Evolutionary conservation across 108 stramenopile genomes (phyloP).

Genomic region (Discostella pseudostelligera): DNA sequence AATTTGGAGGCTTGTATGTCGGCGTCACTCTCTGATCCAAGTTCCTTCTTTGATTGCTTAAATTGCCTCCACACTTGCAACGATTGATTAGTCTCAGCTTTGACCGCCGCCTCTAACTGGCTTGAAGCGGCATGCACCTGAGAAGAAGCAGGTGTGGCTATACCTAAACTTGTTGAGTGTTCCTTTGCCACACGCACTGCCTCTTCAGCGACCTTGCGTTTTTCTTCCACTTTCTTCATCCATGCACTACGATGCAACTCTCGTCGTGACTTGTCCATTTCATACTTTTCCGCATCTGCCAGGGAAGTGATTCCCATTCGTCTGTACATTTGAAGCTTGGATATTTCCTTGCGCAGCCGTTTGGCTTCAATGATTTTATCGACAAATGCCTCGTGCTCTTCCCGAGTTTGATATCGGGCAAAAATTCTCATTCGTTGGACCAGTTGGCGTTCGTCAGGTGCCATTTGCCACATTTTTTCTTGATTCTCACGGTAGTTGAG

Average conservation of each 20-base stretch:
- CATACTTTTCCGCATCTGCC: slow-evolving; percentile 85
- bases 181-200: slow-evolving; percentile 37
- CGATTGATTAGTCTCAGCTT: slow-evolving; percentile 34
- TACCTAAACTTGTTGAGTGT: slow-evolving; percentile 15
- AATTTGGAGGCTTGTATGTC: slow-evolving; percentile 9
- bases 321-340: slow-evolving; percentile 91
- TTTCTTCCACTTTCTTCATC: slow-evolving; percentile 59
- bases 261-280: slow-evolving; percentile 75
- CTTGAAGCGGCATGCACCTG: neutral
- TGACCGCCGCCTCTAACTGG: slow-evolving; percentile 16
- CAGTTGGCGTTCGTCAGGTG: slow-evolving; percentile 89
- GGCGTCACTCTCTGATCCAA: neutral
- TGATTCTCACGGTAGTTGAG: slow-evolving; percentile 82
- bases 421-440: slow-evolving; percentile 87
- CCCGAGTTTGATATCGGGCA: slow-evolving; percentile 85
- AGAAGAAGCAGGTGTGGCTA: slow-evolving; percentile 1
- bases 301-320: slow-evolving; percentile 78
- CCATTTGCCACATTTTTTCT: slow-evolving; percentile 54
- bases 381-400: slow-evolving; percentile 88
- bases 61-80: slow-evolving; percentile 40
- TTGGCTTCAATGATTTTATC: slow-evolving; percentile 80
- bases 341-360: slow-evolving; percentile 89
- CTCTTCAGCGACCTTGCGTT: slow-evolving; percentile 43
- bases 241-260: slow-evolving; percentile 71
- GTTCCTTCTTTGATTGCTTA: slow-evolving; percentile 6